Evolutionary conservation across 148 eudicot genomes (phyloP).

Genomic region (Dysphania ambrosioides): DNA sequence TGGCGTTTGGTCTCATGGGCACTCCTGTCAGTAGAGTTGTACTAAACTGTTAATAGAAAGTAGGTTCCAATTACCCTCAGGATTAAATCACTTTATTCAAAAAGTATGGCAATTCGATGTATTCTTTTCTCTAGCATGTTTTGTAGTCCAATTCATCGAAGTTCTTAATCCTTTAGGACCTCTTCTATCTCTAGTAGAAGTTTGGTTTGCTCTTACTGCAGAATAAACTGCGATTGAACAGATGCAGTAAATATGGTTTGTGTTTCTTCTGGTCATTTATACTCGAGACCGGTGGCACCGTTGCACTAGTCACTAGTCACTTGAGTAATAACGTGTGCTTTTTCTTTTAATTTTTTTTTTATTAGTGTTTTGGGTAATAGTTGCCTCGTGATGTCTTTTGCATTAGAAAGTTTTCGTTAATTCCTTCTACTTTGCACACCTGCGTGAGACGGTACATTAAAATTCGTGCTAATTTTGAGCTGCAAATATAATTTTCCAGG

Average conservation of each 20-base stretch:
- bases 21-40: conserved; percentile 9
- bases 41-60: conserved; percentile 19
- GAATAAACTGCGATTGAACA: not conserved
- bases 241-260: not conserved
- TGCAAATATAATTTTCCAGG: too few species aligned
- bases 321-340: too few species aligned
- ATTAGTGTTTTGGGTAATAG: too few species aligned
- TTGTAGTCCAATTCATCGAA: not conserved
- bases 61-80: not conserved
- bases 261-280: not conserved
- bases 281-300: too few species aligned
- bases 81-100: not conserved
- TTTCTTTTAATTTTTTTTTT: too few species aligned
- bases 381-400: too few species aligned
- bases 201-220: not conserved
- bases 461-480: too few species aligned
- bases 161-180: not conserved
- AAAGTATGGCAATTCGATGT: conserved; percentile 15
- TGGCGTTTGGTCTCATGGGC: not conserved
- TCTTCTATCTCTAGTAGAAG: not conserved
- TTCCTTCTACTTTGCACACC: too few species aligned
- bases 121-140: conserved; percentile 20
- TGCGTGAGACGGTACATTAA: too few species aligned
- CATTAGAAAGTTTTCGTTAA: too few species aligned
- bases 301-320: too few species aligned